Evolutionary conservation across 176 grass and related monocot genomes (phyloP).

Genomic region (Dactylis glomerata): DNA sequence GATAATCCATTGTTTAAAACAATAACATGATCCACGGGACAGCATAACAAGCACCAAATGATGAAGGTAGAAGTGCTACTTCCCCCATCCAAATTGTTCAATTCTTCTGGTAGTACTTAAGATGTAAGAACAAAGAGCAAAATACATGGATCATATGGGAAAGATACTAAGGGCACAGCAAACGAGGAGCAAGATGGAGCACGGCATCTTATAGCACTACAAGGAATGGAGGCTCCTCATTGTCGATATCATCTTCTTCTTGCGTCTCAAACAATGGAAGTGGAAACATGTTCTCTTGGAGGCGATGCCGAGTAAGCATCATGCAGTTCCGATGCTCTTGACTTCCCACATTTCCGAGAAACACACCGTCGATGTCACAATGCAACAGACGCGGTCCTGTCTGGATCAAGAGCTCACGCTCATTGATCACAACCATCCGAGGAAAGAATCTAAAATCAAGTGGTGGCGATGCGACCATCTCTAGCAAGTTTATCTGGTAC

Average conservation of each 20-base stretch:
- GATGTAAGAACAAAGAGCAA: neutral
- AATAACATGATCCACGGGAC: neutral
- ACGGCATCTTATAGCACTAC: neutral
- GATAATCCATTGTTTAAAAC: neutral
- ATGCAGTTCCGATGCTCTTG: neutral
- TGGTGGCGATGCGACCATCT: neutral
- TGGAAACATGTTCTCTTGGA: neutral
- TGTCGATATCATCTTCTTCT: neutral
- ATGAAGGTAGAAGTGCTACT: neutral
- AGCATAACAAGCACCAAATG: neutral
- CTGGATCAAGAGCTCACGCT: neutral
- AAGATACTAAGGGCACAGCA: neutral
- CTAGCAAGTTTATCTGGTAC: neutral
- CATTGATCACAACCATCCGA: neutral
- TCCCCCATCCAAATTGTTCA: neutral
- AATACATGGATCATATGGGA: neutral
- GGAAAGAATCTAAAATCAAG: neutral
- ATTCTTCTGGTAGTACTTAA: neutral
- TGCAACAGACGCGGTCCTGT: fast-evolving
- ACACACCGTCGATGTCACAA: neutral
- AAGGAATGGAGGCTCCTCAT: neutral
- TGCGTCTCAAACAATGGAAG: neutral
- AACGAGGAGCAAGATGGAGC: neutral
- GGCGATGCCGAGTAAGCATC: neutral
- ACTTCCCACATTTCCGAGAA: neutral